Evolutionary conservation across 768 basidiomycete species (phyloP).

Genomic region (Cyclocybe aegerita): DNA sequence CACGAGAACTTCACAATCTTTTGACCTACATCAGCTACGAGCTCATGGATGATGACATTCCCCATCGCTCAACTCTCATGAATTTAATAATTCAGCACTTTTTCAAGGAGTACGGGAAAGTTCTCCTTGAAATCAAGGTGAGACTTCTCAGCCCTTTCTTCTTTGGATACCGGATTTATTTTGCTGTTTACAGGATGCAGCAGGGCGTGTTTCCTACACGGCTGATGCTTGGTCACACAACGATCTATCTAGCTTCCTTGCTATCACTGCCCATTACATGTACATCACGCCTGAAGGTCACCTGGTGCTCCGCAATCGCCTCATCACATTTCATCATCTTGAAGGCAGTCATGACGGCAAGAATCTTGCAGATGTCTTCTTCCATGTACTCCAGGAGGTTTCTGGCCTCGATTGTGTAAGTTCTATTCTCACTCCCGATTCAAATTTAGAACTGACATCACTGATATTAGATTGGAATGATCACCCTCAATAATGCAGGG

Average conservation of each 20-base stretch:
- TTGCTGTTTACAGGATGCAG: slow-evolving; percentile 18
- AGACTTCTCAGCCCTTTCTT: too few species aligned
- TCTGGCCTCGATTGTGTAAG: slow-evolving; percentile 19
- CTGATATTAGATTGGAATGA: slow-evolving; percentile 19
- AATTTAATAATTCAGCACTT: slow-evolving; percentile 21
- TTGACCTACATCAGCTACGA: slow-evolving; percentile 24
- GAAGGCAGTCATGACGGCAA: slow-evolving; percentile 28
- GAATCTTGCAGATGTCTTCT: slow-evolving; percentile 21
- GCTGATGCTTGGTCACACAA: slow-evolving; percentile 32
- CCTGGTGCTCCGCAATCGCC: slow-evolving; percentile 19
- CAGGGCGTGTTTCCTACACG: slow-evolving; percentile 31
- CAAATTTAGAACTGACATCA: neutral
- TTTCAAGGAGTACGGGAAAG: slow-evolving; percentile 1
- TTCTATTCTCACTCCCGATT: too few species aligned
- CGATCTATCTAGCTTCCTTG: slow-evolving; percentile 26
- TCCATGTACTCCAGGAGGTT: slow-evolving; percentile 22
- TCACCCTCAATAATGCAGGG: slow-evolving; percentile 36
- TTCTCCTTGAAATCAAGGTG: slow-evolving; percentile 7
- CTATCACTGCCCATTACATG: slow-evolving; percentile 30
- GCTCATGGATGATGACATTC: slow-evolving; percentile 27
- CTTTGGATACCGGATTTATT: neutral
- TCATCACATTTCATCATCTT: slow-evolving; percentile 30
- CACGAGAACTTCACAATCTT: slow-evolving; percentile 28
- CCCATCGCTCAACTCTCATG: slow-evolving; percentile 30
- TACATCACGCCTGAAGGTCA: slow-evolving; percentile 12